Conservation (phyloP, 23 red algal genomes). For the Gracilaria gracilis region DNA sequence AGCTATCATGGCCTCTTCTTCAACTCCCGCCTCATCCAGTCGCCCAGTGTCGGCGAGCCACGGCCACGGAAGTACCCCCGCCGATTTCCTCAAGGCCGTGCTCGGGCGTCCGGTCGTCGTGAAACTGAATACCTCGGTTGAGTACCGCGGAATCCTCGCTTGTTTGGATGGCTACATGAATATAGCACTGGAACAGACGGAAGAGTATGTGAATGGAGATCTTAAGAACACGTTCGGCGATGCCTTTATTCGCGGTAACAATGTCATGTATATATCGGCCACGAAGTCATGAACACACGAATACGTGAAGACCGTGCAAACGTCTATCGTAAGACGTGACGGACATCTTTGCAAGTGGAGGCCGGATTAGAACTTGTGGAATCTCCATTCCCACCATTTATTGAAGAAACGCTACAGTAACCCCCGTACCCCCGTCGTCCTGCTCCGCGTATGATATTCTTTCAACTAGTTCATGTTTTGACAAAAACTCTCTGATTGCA, state of each 20-base stretch:
- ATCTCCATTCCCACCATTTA: not conserved
- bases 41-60: conserved; percentile 34
- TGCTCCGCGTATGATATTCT: conserved; percentile 71
- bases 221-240: conserved; percentile 96
- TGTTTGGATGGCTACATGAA: conserved; percentile 99
- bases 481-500: conserved; percentile 71
- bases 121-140: conserved; percentile 87
- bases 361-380: not conserved
- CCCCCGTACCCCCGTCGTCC: conserved; percentile 80
- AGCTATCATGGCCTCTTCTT: not conserved
- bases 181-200: conserved; percentile 96
- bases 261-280: conserved; percentile 78
- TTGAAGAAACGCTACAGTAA: conserved; percentile 71
- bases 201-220: conserved; percentile 85
- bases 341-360: not conserved
- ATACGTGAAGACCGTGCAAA: not conserved
- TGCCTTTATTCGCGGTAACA: conserved; percentile 97
- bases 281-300: conserved; percentile 51
- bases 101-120: conserved; percentile 94
- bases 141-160: conserved; percentile 92
- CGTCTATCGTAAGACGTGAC: too few species aligned
- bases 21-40: not conserved
- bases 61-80: conserved; percentile 75
- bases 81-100: conserved; percentile 89
- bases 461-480: conserved; percentile 68